A percentile compares a stretch with the other conserved stretches of the same genome.
Conservation (phyloP, 495 filamentous ascomycete species). For the Penicillium flavigenum region DNA sequence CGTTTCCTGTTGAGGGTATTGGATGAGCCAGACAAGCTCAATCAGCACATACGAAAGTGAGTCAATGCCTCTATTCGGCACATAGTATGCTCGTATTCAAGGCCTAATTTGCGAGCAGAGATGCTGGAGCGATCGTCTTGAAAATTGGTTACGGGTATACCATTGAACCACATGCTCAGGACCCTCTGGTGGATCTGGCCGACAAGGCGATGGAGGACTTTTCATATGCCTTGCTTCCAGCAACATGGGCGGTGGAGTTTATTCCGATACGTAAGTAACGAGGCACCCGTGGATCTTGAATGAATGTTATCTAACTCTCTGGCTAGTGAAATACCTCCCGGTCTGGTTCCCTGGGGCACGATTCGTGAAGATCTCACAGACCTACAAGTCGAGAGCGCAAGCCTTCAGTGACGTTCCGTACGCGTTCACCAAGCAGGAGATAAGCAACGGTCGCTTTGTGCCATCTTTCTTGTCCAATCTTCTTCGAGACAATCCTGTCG, state of each 20-base stretch:
- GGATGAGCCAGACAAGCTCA: conserved; percentile 34
- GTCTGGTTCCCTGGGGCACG: conserved; percentile 50
- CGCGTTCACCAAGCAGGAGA: conserved; percentile 46
- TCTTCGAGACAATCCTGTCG: conserved; percentile 24
- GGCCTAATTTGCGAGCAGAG: conserved; percentile 18
- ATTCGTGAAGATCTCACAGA: conserved; percentile 39
- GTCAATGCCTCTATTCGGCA: neutral
- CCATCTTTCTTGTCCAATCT: conserved; percentile 41
- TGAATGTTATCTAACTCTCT: neutral
- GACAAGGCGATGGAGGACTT: conserved; percentile 46
- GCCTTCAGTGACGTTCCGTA: conserved; percentile 37
- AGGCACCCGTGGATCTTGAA: too few species aligned
- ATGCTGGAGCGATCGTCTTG: conserved; percentile 46
- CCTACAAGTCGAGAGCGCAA: conserved; percentile 27
- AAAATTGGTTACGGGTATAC: conserved; percentile 54
- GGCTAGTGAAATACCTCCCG: conserved; percentile 42
- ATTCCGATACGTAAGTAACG: conserved; percentile 27
- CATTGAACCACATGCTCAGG: conserved; percentile 37
- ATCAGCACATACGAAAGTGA: conserved; percentile 39
- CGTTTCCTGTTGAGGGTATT: conserved; percentile 44
- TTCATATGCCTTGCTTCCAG: conserved; percentile 40
- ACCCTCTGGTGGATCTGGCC: conserved; percentile 45
- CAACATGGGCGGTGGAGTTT: conserved; percentile 48
- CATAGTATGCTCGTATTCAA: neutral
- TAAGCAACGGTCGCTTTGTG: conserved; percentile 29